Conservation (phyloP, 2,329 filamentous ascomycete genomes). For the Coniochaeta sp. region DNA sequence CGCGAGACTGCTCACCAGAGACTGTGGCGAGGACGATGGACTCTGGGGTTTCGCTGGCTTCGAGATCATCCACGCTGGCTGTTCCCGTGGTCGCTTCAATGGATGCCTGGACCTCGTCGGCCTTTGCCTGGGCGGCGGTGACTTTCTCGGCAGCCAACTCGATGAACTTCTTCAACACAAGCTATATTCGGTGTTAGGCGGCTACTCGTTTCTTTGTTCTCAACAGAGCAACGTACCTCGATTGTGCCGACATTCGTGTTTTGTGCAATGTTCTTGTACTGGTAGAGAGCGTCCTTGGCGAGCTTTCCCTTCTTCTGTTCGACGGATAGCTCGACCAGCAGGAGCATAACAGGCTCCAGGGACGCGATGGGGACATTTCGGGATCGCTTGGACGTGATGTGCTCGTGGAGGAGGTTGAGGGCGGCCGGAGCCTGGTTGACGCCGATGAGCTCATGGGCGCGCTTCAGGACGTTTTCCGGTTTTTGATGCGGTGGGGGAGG, state of each 20-base stretch:
- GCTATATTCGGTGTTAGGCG: slow-evolving; percentile 31
- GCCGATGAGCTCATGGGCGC: slow-evolving; percentile 96
- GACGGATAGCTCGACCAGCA: slow-evolving; percentile 93
- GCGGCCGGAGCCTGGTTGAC: slow-evolving; percentile 90
- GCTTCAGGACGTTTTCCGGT: slow-evolving; percentile 98
- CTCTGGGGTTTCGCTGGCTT: slow-evolving; percentile 95
- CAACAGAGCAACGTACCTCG: slow-evolving; percentile 51
- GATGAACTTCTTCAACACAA: slow-evolving; percentile 97
- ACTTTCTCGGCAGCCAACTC: slow-evolving; percentile 95
- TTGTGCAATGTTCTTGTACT: slow-evolving; percentile 99
- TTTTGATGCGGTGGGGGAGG: slow-evolving; percentile 95
- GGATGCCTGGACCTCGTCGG: slow-evolving; percentile 85
- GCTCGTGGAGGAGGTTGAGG: slow-evolving; percentile 92
- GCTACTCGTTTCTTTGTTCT: slow-evolving; percentile 13
- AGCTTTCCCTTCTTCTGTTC: slow-evolving; percentile 97
- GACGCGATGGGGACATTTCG: slow-evolving; percentile 95
- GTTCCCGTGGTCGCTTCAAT: slow-evolving; percentile 69
- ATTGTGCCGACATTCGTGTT: slow-evolving; percentile 98
- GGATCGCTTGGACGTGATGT: slow-evolving; percentile 97
- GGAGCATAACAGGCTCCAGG: slow-evolving; percentile 95
- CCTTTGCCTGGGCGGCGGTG: slow-evolving; percentile 89
- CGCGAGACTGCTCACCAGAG: slow-evolving; percentile 93
- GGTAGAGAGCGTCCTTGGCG: slow-evolving; percentile 97
- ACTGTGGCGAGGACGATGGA: slow-evolving; percentile 97
- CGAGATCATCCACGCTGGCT: slow-evolving; percentile 83